Evolutionary conservation across 176 grass and related monocot genomes (phyloP).

Genomic region (Poa pratensis): DNA sequence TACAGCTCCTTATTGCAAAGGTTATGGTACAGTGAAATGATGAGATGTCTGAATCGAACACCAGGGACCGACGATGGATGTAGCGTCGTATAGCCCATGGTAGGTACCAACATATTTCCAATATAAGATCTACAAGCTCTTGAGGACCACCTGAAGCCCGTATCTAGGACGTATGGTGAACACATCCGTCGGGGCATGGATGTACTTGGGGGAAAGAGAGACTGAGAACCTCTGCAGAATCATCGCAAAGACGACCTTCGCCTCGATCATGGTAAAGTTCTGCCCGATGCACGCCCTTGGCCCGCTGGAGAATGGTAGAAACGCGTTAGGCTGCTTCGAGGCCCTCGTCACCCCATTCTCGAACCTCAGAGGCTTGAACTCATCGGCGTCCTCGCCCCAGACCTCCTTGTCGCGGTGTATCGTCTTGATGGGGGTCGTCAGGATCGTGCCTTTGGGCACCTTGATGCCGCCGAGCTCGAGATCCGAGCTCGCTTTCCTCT

Average conservation of each 20-base stretch:
- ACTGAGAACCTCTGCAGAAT: conserved; percentile 55
- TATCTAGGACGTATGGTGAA: background rate
- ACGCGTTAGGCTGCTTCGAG: conserved; percentile 18
- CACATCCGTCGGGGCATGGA: background rate
- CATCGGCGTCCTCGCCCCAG: conserved; percentile 45
- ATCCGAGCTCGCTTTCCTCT: conserved; percentile 2
- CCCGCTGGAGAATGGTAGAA: background rate
- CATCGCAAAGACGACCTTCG: conserved; percentile 46
- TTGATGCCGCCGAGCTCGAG: conserved; percentile 9
- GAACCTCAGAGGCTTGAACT: conserved; percentile 57
- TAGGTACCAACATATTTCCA: background rate
- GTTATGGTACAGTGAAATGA: background rate
- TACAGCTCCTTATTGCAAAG: background rate
- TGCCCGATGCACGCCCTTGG: conserved; percentile 27
- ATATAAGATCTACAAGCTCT: background rate
- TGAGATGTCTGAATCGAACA: background rate
- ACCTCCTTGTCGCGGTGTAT: conserved; percentile 40
- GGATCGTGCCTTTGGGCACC: background rate
- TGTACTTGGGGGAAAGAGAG: background rate
- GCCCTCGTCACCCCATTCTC: conserved; percentile 40
- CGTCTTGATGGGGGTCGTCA: background rate
- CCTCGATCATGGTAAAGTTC: conserved; percentile 57
- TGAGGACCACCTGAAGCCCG: background rate
- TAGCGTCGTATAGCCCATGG: background rate
- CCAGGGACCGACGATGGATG: background rate